Percentiles rank a stretch among this genome's conserved stretches.
These are phyloP conservation scores for Arxiozyma heterogenica DNA, from an alignment of 1,139 yeast species.

Conservation along the genomic window DNA sequence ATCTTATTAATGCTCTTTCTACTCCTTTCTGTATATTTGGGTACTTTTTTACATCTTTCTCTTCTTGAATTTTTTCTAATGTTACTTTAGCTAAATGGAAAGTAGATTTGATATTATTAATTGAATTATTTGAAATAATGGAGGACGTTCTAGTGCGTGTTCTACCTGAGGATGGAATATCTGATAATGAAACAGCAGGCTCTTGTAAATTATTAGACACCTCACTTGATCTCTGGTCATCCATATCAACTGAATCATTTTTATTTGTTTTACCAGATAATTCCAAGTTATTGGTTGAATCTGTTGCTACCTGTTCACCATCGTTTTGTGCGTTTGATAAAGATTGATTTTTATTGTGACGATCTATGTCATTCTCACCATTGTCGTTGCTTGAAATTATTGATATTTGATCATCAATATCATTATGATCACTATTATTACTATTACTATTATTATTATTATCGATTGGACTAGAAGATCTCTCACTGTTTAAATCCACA, in stretches of 20 bases:
- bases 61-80: conserved; percentile 21
- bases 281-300: background rate
- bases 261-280: background rate
- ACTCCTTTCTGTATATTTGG: conserved; percentile 22
- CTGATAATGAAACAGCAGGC: background rate
- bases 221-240: background rate
- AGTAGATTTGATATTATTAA: conserved; percentile 23
- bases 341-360: background rate
- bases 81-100: conserved; percentile 23
- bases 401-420: background rate
- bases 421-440: too few relatives aligned
- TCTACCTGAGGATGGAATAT: background rate
- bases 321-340: background rate
- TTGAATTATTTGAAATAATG: conserved; percentile 11
- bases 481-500: background rate
- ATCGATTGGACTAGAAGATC: background rate
- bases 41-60: conserved; percentile 27
- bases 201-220: background rate
- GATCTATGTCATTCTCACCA: background rate
- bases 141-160: conserved; percentile 15
- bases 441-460: too few relatives aligned
- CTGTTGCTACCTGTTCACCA: background rate
- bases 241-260: background rate
- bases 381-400: background rate
- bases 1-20: conserved; percentile 21